These are phyloP conservation scores for Coemansia sp. DNA, from an alignment of 192 early-diverging fungal genomes.

Conservation along the genomic window DNA sequence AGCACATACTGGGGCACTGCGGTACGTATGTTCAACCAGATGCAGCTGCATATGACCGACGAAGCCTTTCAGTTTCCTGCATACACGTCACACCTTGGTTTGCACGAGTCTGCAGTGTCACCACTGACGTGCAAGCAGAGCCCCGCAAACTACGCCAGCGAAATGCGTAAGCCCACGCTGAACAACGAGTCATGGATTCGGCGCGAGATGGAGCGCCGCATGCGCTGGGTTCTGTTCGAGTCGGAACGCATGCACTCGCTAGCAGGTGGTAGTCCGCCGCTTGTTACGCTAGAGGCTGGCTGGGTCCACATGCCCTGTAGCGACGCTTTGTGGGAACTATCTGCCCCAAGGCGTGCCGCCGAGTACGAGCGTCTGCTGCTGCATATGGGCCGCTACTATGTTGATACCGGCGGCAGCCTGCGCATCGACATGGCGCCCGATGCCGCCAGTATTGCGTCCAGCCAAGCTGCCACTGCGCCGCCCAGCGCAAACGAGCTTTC, in stretches of 20 bases:
- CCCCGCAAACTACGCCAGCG: slow-evolving; percentile 48
- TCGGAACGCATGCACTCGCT: slow-evolving; percentile 50
- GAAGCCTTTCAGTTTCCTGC: slow-evolving; percentile 55
- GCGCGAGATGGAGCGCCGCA: slow-evolving; percentile 51
- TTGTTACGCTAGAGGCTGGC: slow-evolving; percentile 52
- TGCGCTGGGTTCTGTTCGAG: slow-evolving; percentile 55
- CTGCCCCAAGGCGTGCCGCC: slow-evolving; percentile 39
- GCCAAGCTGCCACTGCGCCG: background rate
- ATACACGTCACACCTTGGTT: slow-evolving; percentile 53
- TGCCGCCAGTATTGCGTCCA: background rate
- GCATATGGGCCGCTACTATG: slow-evolving; percentile 55
- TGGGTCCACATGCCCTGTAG: slow-evolving; percentile 58
- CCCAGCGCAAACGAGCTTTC: slow-evolving; percentile 8
- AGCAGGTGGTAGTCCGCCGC: slow-evolving; percentile 46
- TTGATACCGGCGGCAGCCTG: slow-evolving; percentile 52
- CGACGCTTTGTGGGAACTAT: slow-evolving; percentile 48
- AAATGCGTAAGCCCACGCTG: slow-evolving; percentile 45
- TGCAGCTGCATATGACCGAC: slow-evolving; percentile 53
- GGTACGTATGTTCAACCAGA: slow-evolving; percentile 55
- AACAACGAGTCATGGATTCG: slow-evolving; percentile 44
- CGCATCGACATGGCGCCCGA: slow-evolving; percentile 44
- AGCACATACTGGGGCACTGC: slow-evolving; percentile 55
- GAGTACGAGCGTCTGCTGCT: slow-evolving; percentile 55
- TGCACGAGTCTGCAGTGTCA: slow-evolving; percentile 51
- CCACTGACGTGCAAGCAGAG: slow-evolving; percentile 45